Conservation (phyloP, 805 yeast species). For the Kluyveromyces siamensis region DNA sequence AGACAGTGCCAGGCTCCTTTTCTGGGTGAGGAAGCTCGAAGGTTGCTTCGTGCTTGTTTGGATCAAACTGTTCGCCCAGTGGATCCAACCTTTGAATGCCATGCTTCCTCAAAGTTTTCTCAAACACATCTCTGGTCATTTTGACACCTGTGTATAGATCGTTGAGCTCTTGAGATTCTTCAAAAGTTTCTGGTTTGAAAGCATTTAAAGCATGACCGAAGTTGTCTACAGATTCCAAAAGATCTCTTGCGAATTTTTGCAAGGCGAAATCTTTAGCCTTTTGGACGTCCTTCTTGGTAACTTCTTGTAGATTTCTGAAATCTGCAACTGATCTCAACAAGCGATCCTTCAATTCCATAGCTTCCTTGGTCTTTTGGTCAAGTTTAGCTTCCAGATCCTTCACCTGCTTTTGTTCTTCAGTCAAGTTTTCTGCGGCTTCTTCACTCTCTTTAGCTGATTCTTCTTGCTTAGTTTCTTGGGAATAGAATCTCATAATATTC, state of each 20-base stretch:
- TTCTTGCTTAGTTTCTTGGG: conserved; percentile 17
- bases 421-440: conserved; percentile 8
- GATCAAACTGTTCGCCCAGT: conserved; percentile 76
- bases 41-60: conserved; percentile 87
- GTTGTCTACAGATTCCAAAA: conserved; percentile 83
- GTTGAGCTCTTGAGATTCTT: conserved; percentile 52
- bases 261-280: conserved; percentile 85
- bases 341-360: conserved; percentile 74
- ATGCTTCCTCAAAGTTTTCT: conserved; percentile 70
- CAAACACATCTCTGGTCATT: conserved; percentile 82
- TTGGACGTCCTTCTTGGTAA: conserved; percentile 78
- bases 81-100: conserved; percentile 80
- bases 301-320: conserved; percentile 85
- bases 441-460: conserved; percentile 9
- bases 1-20: conserved; percentile 85
- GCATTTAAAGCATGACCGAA: conserved; percentile 77
- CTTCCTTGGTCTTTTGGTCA: conserved; percentile 57
- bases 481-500: conserved; percentile 16
- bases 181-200: conserved; percentile 53
- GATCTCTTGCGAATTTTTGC: conserved; percentile 84
- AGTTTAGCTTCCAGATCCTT: conserved; percentile 43
- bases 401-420: conserved; percentile 20
- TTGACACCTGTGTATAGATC: conserved; percentile 80
- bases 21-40: conserved; percentile 81
- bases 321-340: conserved; percentile 82